Evolutionary conservation across 2,329 filamentous ascomycete genomes (phyloP).

Genomic region (Myriangium duriaei): DNA sequence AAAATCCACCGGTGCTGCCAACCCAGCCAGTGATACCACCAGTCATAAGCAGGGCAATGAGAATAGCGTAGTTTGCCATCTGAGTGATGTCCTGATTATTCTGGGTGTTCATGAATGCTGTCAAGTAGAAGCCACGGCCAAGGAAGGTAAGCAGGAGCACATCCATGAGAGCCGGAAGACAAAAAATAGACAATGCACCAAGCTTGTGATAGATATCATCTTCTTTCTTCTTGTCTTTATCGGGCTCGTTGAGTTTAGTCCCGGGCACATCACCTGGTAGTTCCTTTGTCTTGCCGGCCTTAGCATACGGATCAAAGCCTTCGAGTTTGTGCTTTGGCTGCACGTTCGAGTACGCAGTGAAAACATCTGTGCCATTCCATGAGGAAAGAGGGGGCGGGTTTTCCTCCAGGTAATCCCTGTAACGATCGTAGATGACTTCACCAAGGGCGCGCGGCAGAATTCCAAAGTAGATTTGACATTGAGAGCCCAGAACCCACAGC

Average conservation of each 20-base stretch:
- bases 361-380: slow-evolving; percentile 13
- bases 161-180: slow-evolving; percentile 49
- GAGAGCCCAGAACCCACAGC: slow-evolving; percentile 49
- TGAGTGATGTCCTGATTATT: slow-evolving; percentile 11
- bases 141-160: slow-evolving; percentile 46
- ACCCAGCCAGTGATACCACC: slow-evolving; percentile 53
- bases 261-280: slow-evolving; percentile 11
- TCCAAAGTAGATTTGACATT: slow-evolving; percentile 51
- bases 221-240: slow-evolving; percentile 7
- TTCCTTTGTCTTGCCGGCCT: slow-evolving; percentile 10
- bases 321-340: slow-evolving; percentile 15
- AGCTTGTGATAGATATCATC: slow-evolving; percentile 9
- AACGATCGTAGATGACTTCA: slow-evolving; percentile 12
- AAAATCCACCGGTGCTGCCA: slow-evolving; percentile 50
- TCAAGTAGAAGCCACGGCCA: slow-evolving; percentile 50
- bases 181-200: slow-evolving; percentile 37
- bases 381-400: slow-evolving; percentile 13
- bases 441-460: slow-evolving; percentile 23
- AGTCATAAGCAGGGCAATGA: slow-evolving; percentile 37
- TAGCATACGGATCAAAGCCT: slow-evolving; percentile 10
- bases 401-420: slow-evolving; percentile 8
- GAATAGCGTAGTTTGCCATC: slow-evolving; percentile 13
- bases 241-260: slow-evolving; percentile 11
- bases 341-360: slow-evolving; percentile 15
- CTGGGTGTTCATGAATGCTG: slow-evolving; percentile 37